Percentiles rank a stretch among this genome's conserved stretches.
These are phyloP conservation scores for Cercospora nicotianae DNA, from an alignment of 2,329 filamentous ascomycete species.

Conservation along the genomic window DNA sequence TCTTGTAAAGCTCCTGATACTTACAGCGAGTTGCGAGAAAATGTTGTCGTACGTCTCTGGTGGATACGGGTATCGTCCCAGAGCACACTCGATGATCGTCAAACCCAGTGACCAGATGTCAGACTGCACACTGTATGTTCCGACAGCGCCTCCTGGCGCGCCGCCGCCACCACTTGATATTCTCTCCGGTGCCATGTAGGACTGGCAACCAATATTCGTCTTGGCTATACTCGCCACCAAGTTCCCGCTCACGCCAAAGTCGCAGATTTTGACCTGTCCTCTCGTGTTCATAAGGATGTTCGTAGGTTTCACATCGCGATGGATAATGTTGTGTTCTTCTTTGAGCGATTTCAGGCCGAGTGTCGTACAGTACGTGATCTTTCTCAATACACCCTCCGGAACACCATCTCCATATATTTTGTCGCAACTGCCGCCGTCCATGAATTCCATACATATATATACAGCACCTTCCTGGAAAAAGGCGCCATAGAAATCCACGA, in stretches of 20 bases:
- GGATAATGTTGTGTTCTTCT: slow-evolving; percentile 98
- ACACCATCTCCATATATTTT: slow-evolving; percentile 90
- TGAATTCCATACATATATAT: slow-evolving; percentile 99
- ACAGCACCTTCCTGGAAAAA: slow-evolving; percentile 99
- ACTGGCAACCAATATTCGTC: slow-evolving; percentile 98
- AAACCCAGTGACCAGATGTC: slow-evolving; percentile 96
- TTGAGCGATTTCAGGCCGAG: slow-evolving; percentile 92
- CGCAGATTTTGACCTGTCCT: slow-evolving; percentile 96
- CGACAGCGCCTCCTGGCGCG: slow-evolving; percentile 68
- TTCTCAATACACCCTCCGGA: slow-evolving; percentile 81
- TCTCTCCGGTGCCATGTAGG: slow-evolving; percentile 97
- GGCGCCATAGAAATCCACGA: slow-evolving; percentile 97
- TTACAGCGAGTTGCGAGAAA: slow-evolving; percentile 92
- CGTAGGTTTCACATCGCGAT: slow-evolving; percentile 98
- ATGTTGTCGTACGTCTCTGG: slow-evolving; percentile 98
- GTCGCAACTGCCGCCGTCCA: slow-evolving; percentile 98
- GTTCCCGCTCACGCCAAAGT: slow-evolving; percentile 96
- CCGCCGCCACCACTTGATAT: slow-evolving; percentile 85
- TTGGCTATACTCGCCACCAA: slow-evolving; percentile 96
- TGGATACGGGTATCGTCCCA: slow-evolving; percentile 93
- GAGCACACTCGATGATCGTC: slow-evolving; percentile 92
- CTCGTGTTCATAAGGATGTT: slow-evolving; percentile 90
- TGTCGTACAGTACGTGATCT: slow-evolving; percentile 86
- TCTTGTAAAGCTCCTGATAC: slow-evolving; percentile 43
- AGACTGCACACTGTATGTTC: slow-evolving; percentile 95